Percentiles rank a stretch among this genome's conserved stretches.
phyloP scores from a whole-genome alignment of 371 early-diverging fungal species.

The Mortierella sp. region DNA sequence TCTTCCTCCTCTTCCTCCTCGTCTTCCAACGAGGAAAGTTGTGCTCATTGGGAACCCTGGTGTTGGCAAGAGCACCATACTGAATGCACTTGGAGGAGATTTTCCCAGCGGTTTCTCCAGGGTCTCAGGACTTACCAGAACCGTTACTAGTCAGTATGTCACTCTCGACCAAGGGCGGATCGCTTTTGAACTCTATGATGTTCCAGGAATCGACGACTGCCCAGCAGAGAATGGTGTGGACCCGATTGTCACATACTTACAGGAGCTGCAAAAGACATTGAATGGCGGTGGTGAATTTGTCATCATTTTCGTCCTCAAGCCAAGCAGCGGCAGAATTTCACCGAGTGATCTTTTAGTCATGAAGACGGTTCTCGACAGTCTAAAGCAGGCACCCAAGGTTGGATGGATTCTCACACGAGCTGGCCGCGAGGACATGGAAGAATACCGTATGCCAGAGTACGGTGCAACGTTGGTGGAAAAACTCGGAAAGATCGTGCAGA shows the following conservation, averaged over 20 bases:
- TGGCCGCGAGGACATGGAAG: no score
- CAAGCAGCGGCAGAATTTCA: neutral
- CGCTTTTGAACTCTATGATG: neutral
- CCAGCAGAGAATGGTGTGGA: neutral
- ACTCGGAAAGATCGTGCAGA: no score
- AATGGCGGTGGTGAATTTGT: neutral
- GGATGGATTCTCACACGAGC: neutral
- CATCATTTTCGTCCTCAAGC: conserved; percentile 1
- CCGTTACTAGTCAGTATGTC: neutral
- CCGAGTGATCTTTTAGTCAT: conserved; percentile 9
- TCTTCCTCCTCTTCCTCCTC: no score
- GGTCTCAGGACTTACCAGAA: neutral
- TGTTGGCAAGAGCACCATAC: conserved; percentile 4
- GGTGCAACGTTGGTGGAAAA: no score
- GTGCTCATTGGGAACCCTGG: conserved; percentile 7
- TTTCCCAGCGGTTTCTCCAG: neutral
- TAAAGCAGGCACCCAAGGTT: neutral
- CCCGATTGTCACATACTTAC: neutral
- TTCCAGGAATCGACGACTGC: neutral
- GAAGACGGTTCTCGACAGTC: conserved; percentile 1
- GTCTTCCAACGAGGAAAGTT: neutral
- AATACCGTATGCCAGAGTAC: no score
- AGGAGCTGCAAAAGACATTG: neutral
- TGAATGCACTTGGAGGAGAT: conserved; percentile 9
- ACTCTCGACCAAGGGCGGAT: neutral